These are phyloP conservation scores for Linderina pennispora DNA, from an alignment of 192 early-diverging fungal genomes.

Conservation along the genomic window DNA sequence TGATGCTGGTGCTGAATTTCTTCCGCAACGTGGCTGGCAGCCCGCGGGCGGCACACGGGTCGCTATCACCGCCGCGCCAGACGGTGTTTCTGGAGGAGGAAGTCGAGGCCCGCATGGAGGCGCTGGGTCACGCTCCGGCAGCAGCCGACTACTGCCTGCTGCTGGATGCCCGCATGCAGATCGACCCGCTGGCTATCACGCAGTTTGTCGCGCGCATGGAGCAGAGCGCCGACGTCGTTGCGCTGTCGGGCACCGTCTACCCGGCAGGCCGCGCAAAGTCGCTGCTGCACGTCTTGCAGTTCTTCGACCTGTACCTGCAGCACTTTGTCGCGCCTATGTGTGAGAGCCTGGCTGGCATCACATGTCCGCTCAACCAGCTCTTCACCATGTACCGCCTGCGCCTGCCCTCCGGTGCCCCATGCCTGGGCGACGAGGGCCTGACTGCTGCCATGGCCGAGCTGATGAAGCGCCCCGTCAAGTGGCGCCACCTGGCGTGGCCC, in stretches of 20 bases:
- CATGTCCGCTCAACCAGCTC: constrained; percentile 37
- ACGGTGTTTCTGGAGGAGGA: constrained; percentile 45
- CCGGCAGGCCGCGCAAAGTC: constrained; percentile 29
- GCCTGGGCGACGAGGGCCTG: constrained; percentile 39
- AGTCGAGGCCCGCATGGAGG: constrained; percentile 27
- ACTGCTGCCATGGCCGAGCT: constrained; percentile 30
- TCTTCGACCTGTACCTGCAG: constrained; percentile 31
- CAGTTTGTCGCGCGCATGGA: constrained; percentile 45
- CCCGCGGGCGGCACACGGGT: constrained; percentile 2
- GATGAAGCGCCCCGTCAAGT: constrained; percentile 38
- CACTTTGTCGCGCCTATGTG: constrained; percentile 44
- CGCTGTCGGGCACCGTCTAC: constrained; percentile 36
- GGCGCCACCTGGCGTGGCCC: constrained; percentile 38
- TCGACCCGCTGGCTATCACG: constrained; percentile 38
- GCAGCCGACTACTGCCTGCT: constrained; percentile 24
- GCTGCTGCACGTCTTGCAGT: constrained; percentile 31
- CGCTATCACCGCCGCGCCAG: constrained; percentile 1
- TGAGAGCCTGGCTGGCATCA: constrained; percentile 26
- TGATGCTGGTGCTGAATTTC: constrained; percentile 44
- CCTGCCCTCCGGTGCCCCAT: constrained; percentile 21
- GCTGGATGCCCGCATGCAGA: constrained; percentile 27
- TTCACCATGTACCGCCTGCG: constrained; percentile 45
- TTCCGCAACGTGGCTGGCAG: constrained; percentile 31
- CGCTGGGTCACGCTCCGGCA: constrained; percentile 25
- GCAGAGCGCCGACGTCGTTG: constrained; percentile 12